Evolutionary conservation across 306 rosid species (phyloP).

Genomic region (Senna siamea): DNA sequence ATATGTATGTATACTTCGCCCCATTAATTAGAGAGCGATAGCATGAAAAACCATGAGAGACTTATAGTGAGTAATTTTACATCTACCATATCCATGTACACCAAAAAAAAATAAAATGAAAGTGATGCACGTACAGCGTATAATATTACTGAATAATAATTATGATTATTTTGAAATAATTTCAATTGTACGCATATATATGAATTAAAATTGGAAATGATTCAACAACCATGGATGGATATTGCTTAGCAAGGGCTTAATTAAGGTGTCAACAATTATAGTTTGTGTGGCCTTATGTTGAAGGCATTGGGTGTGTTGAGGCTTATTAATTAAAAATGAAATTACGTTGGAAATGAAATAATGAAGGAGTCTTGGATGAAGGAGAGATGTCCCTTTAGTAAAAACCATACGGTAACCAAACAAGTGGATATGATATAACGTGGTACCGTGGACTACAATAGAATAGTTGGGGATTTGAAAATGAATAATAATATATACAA

Average conservation of each 20-base stretch:
- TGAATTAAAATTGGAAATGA: slow-evolving; percentile 25
- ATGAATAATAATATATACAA: too few species aligned
- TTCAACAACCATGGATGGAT: slow-evolving; percentile 39
- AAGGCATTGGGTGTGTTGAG: background rate
- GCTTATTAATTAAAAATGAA: background rate
- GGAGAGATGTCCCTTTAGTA: slow-evolving; percentile 71
- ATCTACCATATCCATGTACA: background rate
- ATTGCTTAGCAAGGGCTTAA: slow-evolving; percentile 47
- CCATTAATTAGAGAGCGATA: background rate
- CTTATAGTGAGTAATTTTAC: background rate
- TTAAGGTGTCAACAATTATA: slow-evolving; percentile 29
- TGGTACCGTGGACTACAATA: slow-evolving; percentile 33
- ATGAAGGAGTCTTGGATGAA: slow-evolving; percentile 44
- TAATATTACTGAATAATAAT: background rate
- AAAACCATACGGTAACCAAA: slow-evolving; percentile 65
- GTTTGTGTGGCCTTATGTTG: background rate
- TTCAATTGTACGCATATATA: background rate
- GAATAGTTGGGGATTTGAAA: slow-evolving; percentile 37
- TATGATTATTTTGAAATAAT: slow-evolving; percentile 11
- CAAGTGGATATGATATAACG: slow-evolving; percentile 47
- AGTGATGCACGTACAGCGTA: background rate
- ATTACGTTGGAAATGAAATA: slow-evolving; percentile 33
- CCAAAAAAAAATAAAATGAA: background rate
- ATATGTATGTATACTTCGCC: background rate
- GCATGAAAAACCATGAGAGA: background rate